These are phyloP conservation scores for Pueraria montana DNA, from an alignment of 306 rosid genomes.

Conservation along the genomic window DNA sequence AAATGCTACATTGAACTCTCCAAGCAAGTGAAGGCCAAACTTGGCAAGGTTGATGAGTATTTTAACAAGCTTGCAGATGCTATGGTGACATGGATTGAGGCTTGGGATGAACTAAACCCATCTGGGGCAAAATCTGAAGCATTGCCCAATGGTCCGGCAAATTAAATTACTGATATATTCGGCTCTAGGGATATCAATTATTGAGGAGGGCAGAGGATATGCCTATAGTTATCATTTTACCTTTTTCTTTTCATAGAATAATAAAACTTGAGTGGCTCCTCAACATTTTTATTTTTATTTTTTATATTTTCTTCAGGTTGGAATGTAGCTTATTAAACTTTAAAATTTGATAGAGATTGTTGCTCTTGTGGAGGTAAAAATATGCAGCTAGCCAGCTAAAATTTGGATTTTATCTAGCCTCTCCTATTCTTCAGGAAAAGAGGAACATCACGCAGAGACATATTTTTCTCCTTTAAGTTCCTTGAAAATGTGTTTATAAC, in stretches of 20 bases:
- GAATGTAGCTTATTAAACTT: constrained; percentile 30
- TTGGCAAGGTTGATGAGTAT: constrained; percentile 78
- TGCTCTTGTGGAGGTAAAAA: too few species aligned
- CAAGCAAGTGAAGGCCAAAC: constrained; percentile 80
- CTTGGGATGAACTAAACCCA: constrained; percentile 82
- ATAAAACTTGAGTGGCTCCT: constrained; percentile 36
- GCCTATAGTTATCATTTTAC: constrained; percentile 36
- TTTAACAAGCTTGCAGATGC: constrained; percentile 81
- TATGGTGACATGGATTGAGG: constrained; percentile 90
- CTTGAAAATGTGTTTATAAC: too few species aligned
- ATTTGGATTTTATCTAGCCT: too few species aligned
- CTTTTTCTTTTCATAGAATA: constrained; percentile 41
- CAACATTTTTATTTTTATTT: not conserved
- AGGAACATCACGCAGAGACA: too few species aligned
- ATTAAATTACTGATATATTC: constrained; percentile 48
- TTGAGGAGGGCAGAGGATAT: constrained; percentile 53
- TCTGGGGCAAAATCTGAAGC: constrained; percentile 56
- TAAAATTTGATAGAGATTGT: constrained; percentile 37
- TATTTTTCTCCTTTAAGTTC: too few species aligned
- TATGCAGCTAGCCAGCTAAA: too few species aligned
- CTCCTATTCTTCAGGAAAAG: too few species aligned
- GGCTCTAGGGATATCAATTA: constrained; percentile 46
- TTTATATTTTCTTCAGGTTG: constrained; percentile 28
- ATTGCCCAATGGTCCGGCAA: constrained; percentile 46
- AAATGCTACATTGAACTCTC: constrained; percentile 84